Conservation (phyloP, 176 grass and related monocot species). For the Tillandsia fasciculata region DNA sequence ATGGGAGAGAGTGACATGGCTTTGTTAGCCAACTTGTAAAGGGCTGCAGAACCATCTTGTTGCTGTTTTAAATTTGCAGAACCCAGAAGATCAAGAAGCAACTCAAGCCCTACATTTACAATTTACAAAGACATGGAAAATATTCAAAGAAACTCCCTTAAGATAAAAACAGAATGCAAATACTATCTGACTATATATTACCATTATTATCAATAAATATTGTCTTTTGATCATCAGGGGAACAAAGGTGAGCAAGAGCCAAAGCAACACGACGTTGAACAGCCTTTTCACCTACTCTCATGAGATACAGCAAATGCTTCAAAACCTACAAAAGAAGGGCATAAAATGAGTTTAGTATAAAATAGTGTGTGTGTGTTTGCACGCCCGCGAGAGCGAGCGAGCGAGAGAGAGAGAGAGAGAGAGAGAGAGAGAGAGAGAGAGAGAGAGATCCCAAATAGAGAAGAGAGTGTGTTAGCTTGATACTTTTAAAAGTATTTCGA, state of each 20-base stretch:
- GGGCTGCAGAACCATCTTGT: constrained; percentile 81
- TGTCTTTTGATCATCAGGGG: constrained; percentile 73
- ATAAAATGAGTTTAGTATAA: neutral
- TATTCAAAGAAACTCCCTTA: neutral
- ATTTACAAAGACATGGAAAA: constrained; percentile 17
- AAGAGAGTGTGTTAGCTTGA: neutral
- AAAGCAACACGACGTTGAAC: constrained; percentile 87
- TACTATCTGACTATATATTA: constrained; percentile 25
- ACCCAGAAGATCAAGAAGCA: constrained; percentile 88
- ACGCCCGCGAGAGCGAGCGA: no score
- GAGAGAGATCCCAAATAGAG: neutral
- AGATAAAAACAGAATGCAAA: constrained; percentile 2
- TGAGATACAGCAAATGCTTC: constrained; percentile 91
- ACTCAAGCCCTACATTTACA: constrained; percentile 57
- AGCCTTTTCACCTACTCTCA: constrained; percentile 81
- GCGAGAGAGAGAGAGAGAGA: no score
- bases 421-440: no score
- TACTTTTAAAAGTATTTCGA: no score
- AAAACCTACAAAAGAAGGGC: constrained; percentile 48
- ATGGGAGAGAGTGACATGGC: constrained; percentile 77
- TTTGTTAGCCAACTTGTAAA: constrained; percentile 97
- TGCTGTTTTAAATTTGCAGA: constrained; percentile 75
- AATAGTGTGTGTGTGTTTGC: neutral
- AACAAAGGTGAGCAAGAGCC: constrained; percentile 93
- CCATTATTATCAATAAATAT: constrained; percentile 99